Evolutionary conservation across 2,329 filamentous ascomycete genomes (phyloP).

Genomic region (Penicillium sp.): DNA sequence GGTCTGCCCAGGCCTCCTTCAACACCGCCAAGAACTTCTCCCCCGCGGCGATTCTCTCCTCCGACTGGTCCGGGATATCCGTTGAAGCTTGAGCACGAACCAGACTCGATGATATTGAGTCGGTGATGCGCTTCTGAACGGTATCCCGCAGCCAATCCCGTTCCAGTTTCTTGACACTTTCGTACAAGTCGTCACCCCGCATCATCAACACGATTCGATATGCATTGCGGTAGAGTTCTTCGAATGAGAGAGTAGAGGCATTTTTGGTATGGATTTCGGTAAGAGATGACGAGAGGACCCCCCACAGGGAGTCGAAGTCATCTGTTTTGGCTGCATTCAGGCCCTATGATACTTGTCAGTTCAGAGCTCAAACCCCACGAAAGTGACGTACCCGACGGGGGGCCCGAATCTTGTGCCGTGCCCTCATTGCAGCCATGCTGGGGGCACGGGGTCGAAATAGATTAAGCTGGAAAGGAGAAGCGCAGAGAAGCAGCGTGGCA

Average conservation of each 20-base stretch:
- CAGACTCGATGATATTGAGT: slow-evolving; percentile 65
- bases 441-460: background rate
- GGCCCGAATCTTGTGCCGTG: slow-evolving; percentile 60
- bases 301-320: slow-evolving; percentile 85
- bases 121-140: slow-evolving; percentile 66
- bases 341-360: slow-evolving; percentile 43
- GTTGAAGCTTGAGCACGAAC: slow-evolving; percentile 48
- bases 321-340: slow-evolving; percentile 53
- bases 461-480: background rate
- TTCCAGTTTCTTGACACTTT: slow-evolving; percentile 74
- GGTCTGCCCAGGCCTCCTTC: slow-evolving; percentile 76
- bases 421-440: slow-evolving; percentile 50
- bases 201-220: slow-evolving; percentile 92
- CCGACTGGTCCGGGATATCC: slow-evolving; percentile 56
- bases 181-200: slow-evolving; percentile 75
- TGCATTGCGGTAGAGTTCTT: slow-evolving; percentile 86
- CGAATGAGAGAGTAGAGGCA: slow-evolving; percentile 83
- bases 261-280: slow-evolving; percentile 88
- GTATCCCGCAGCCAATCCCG: slow-evolving; percentile 69
- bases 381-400: slow-evolving; percentile 57
- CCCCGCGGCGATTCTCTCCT: slow-evolving; percentile 72
- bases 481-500: background rate
- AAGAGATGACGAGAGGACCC: slow-evolving; percentile 68
- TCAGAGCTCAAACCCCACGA: slow-evolving; percentile 4
- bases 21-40: slow-evolving; percentile 76